Conservation (phyloP, 2,329 filamentous ascomycete species). For the Ceratocystis variospora region DNA sequence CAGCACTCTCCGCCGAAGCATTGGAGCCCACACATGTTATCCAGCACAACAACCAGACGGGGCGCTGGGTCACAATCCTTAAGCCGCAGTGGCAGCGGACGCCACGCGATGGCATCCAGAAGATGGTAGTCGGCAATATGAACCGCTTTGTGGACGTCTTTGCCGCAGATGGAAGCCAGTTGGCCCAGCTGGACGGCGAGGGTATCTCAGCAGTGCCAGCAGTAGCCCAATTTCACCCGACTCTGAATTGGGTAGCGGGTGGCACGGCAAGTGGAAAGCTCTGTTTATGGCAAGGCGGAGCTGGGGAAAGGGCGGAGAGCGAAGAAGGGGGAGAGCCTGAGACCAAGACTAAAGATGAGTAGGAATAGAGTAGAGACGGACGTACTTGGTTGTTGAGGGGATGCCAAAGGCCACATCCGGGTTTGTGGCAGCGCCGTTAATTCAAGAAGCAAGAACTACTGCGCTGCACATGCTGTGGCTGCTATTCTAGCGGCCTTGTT, state of each 20-base stretch:
- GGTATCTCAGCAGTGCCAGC: constrained; percentile 90
- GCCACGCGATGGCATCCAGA: constrained; percentile 65
- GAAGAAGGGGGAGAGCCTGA: background rate
- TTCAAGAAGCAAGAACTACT: too few species aligned
- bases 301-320: background rate
- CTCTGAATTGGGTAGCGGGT: constrained; percentile 78
- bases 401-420: background rate
- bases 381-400: background rate
- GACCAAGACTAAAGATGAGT: background rate
- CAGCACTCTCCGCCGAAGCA: constrained; percentile 42
- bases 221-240: constrained; percentile 80
- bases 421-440: too few species aligned
- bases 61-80: constrained; percentile 74
- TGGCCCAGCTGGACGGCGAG: constrained; percentile 77
- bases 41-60: constrained; percentile 88
- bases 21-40: constrained; percentile 59
- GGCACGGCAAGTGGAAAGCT: constrained; percentile 87
- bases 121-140: constrained; percentile 93
- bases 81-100: constrained; percentile 79
- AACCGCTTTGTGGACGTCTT: constrained; percentile 92
- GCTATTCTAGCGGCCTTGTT: too few species aligned
- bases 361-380: background rate
- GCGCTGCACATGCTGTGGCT: too few species aligned
- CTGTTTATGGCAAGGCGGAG: constrained; percentile 52
- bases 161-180: constrained; percentile 64